Evolutionary conservation across 106 monocot species (phyloP), one percentile per base, ranked within the genome.

Genomic region (Dioscorea dumetorum): DNA sequence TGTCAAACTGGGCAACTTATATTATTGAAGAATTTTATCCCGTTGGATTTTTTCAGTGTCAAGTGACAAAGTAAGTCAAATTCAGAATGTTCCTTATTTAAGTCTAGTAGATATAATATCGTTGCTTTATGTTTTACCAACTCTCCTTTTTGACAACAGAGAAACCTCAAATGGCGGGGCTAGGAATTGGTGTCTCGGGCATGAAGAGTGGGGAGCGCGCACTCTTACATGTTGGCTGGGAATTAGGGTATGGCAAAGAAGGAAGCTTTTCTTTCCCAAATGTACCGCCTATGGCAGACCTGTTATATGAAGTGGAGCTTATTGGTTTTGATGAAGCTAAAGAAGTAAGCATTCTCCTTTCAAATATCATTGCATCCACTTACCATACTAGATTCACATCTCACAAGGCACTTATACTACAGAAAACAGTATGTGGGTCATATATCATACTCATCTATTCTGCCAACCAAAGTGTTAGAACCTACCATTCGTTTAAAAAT

Each of bases 211-310:
- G 95, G 28, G 95, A 97, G 64, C 91, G 82, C 63, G 84, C 91
- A 56, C 62, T 97, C 66, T 64, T 97, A 50, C 83, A 86, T 82
- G 95, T 97, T 9, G 84, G 84, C 13, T 91, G 88, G 95, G 91
- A 97, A 77, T 67, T 91, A 24, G 95, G 88, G 12, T 97, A 91
- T 78, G 95, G 95, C 15, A 66, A 88, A 86, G 95, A 97, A 82
- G 95, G 95, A 67, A 97, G 72, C 67, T 97, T 91, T 77, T 97
- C 95, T 48, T 97, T 97, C 64, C 95, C 95, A 69, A 91, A 97
- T 77, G 95, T 97, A 1, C 86, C 95, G 34, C 91, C 95, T 17
- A 82, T 70, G 77, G 86, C 95, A 56, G 76, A 97, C 69, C 79
- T 97, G 18, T 28, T 97, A 14, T 97, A 97, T 81, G 91, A 97